Evolutionary conservation across 1,284 basidiomycete species (phyloP), one percentile per base, ranked within the genome.

Genomic region (Pseudozyma sp.): DNA sequence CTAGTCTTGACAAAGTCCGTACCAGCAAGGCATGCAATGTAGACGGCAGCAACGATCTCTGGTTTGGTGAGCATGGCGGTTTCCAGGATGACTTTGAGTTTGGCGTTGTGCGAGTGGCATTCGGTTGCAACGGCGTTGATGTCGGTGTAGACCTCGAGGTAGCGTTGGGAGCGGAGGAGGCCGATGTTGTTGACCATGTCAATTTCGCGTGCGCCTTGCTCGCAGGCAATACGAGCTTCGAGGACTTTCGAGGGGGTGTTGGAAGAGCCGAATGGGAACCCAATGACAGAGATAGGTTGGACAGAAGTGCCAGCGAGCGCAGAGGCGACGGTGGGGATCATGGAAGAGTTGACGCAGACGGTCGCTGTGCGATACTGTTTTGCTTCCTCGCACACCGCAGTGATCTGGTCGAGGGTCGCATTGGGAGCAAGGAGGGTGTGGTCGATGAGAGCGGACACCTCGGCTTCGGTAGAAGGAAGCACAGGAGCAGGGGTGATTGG

Each of bases 311-410:
- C 76, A 25, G 64, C 35, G 1, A 81, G 66, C 90, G 88, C 54
- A 88, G 85, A 60, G 89, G 89, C 5, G 90, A 93, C 78, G 82
- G 48, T 45, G 14, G 63, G 60, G 38, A 81, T 73, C 73, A 78
- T 70, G 57, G 64, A 67, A 5, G 72, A 74, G 56, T 80, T 81
- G 56, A 81, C 80, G 57, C 81, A 83, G 9, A 83, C 78, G 3
- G 78, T 80, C 6, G 72, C 71, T 2, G 79, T 69, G 21, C 53
- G 51, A 54, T 69, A 67, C 49, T 61, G 57, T 36, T 75, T 74
- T 10, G 79, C 80, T 34, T 78, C 78, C 0, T 49, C 50, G 53
- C 77, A 76, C n/a, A 76, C 57, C 13, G 40, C 60, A 4, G 45
- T 36, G 53, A 83, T 77, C 44, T 78, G 72, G 1, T 59, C 50